Percentiles rank a stretch among this genome's conserved stretches.
Conservation (phyloP, 2,329 filamentous ascomycete species). For the Claviceps sp. region DNA sequence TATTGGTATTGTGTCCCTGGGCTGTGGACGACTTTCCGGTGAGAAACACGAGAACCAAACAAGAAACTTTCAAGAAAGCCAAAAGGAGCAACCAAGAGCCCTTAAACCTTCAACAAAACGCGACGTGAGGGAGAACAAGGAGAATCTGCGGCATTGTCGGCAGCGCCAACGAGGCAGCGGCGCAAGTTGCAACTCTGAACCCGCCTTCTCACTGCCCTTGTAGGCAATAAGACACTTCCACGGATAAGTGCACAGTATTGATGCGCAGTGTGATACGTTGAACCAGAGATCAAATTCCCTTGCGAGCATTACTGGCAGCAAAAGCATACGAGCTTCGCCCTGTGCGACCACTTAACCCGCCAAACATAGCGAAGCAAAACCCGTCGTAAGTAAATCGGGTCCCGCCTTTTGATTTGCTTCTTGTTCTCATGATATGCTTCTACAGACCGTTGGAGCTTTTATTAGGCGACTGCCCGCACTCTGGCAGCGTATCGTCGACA, state of each 20-base stretch:
- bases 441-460: background rate
- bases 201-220: background rate
- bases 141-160: background rate
- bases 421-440: background rate
- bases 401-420: background rate
- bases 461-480: background rate
- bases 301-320: constrained; percentile 1
- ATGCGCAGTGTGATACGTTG: constrained; percentile 1
- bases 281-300: background rate
- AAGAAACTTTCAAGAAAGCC: background rate
- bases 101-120: background rate
- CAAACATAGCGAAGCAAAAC: background rate
- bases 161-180: background rate
- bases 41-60: background rate
- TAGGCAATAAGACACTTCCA: background rate
- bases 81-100: background rate
- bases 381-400: background rate
- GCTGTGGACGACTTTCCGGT: background rate
- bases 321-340: background rate
- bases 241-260: background rate
- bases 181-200: background rate
- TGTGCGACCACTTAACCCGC: background rate
- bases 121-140: background rate
- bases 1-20: background rate
- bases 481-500: background rate